A percentile compares a stretch with the other conserved stretches of the same genome.
Evolutionary conservation across 2,329 filamentous ascomycete species (phyloP).

Genomic region (Penicillium sp.): DNA sequence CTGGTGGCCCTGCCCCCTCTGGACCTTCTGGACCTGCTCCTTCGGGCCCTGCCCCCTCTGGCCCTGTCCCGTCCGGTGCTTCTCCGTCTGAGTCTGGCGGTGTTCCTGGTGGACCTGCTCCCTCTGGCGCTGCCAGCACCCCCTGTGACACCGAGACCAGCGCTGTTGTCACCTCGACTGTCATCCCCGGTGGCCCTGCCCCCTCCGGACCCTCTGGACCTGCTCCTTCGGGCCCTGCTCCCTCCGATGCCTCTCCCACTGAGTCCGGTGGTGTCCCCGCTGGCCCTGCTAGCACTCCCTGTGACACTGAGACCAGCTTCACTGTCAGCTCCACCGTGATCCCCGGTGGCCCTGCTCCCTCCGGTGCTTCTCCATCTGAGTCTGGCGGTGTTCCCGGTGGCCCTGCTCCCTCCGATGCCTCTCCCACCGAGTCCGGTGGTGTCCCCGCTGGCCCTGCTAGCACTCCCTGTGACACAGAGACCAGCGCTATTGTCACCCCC

Average conservation of each 20-base stretch:
- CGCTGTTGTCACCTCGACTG: conserved; percentile 8
- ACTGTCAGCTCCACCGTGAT: conserved; percentile 16
- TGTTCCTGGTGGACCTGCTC: conserved; percentile 8
- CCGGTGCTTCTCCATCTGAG: conserved; percentile 7
- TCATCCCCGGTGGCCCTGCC: conserved; percentile 9
- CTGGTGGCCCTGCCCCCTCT: not conserved
- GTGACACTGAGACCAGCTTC: conserved; percentile 20
- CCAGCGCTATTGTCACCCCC: conserved; percentile 7
- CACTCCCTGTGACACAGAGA: conserved; percentile 7
- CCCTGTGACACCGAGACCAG: conserved; percentile 10
- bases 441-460: conserved; percentile 2
- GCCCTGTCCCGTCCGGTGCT: conserved; percentile 14
- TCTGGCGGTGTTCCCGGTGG: conserved; percentile 15
- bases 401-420: not conserved
- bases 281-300: conserved; percentile 20
- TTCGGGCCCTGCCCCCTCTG: conserved; percentile 12
- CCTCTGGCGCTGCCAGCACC: conserved; percentile 6
- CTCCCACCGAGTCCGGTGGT: conserved; percentile 13
- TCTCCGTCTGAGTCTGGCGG: conserved; percentile 9
- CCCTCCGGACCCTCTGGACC: conserved; percentile 14
- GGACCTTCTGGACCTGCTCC: conserved; percentile 6
- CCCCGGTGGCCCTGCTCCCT: conserved; percentile 2
- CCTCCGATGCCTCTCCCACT: conserved; percentile 1
- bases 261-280: conserved; percentile 9
- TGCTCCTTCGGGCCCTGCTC: not conserved